Evolutionary conservation across 1,284 basidiomycete genomes (phyloP), one percentile per base, ranked within the genome.

Genomic region (Rhodotorula sp.): DNA sequence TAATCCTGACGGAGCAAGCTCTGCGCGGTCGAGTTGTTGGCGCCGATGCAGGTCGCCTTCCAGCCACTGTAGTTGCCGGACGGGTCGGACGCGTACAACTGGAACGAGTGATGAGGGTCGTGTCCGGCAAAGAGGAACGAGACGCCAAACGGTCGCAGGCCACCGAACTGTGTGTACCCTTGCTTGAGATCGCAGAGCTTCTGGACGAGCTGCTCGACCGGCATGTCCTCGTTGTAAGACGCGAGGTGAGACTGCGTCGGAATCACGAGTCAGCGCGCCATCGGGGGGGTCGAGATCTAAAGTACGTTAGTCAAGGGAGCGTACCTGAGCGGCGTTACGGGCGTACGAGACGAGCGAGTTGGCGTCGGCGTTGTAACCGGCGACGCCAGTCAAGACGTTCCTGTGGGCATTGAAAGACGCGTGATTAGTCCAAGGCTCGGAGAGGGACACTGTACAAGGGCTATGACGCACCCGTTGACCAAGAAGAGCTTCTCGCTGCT

Each of bases 31-130:
- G 94, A 92, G 80, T 92, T 97, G 84, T 98, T 98, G 54, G 92
- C 91, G 45, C 95, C 95, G 77, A 98, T 93, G 80, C 93, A 97
- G 8, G 95, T 97, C 59, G 95, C 95, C 82, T 98, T 98, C 96
- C 95, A 99, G 20, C 96, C 95, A 0, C 91, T 93, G 82, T 98
- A 99, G 84, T 99, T 99, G 20, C 95, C 95, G 59, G 93, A 96
- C 4, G 96, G 95, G 81, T 99, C 95, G 22, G 93, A 95, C 81
- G 97, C 94, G 84, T 99, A 99, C 42, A 99, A 87, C 81, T 99
- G 95, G 87, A 99, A 98, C 68, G 89, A 84, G 82, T 98, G 93
- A 79, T 97, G 91, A 62, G 93, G 88, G 83, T 99, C 96, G 80
- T 94, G 94, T 49, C 95, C 95, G 22, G 95, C 94, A 77, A 98